These are phyloP conservation scores for Akanthomyces muscarius DNA, from an alignment of 2,329 filamentous ascomycete species.

Conservation along the genomic window DNA sequence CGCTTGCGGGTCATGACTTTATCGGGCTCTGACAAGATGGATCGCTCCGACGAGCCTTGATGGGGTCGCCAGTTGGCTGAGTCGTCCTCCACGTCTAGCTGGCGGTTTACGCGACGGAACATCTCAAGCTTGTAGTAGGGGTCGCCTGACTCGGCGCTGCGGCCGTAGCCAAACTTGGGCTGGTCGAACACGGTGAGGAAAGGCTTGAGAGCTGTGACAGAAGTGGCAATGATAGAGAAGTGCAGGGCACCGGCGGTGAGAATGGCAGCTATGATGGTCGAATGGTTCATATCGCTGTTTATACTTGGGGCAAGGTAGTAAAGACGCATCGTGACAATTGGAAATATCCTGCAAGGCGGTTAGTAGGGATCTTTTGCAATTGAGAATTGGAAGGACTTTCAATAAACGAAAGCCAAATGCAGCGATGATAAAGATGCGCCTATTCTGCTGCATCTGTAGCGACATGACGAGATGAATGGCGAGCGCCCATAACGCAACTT, in stretches of 20 bases:
- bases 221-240: slow-evolving; percentile 16
- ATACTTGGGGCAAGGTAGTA: slow-evolving; percentile 2
- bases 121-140: slow-evolving; percentile 11
- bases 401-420: slow-evolving; percentile 15
- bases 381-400: not conserved
- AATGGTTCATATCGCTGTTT: slow-evolving; percentile 5
- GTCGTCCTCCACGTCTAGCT: not conserved
- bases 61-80: slow-evolving; percentile 15
- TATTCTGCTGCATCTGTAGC: slow-evolving; percentile 10
- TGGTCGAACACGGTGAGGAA: slow-evolving; percentile 16
- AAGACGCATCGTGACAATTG: slow-evolving; percentile 7
- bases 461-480: slow-evolving; percentile 16
- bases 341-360: not conserved
- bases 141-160: not conserved
- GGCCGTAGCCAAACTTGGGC: not conserved
- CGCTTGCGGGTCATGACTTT: not conserved
- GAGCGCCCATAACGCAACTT: slow-evolving; percentile 15
- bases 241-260: slow-evolving; percentile 15
- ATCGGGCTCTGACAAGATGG: not conserved
- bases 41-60: slow-evolving; percentile 4
- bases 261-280: slow-evolving; percentile 14
- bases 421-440: slow-evolving; percentile 13
- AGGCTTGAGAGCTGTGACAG: slow-evolving; percentile 16
- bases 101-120: slow-evolving; percentile 11
- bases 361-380: too few relatives aligned